Conservation (phyloP, 345 rosid species). For the Lepidium sativum region DNA sequence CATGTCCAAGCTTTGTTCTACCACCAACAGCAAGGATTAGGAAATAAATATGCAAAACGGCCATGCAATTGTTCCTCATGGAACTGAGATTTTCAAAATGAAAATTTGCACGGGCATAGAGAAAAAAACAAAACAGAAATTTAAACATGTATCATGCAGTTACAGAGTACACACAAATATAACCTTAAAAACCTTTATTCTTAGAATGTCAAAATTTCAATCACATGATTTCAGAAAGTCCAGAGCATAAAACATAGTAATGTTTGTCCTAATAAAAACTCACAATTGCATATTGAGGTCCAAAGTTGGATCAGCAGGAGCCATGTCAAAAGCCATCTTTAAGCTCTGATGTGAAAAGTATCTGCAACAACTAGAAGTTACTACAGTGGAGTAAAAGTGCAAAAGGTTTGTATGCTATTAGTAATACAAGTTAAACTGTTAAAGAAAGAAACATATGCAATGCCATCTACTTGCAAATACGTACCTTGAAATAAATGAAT, state of each 20-base stretch:
- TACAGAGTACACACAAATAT: slow-evolving; percentile 3
- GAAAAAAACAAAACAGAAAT: not conserved
- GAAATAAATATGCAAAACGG: slow-evolving; percentile 5
- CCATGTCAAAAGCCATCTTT: slow-evolving; percentile 67
- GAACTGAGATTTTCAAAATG: not conserved
- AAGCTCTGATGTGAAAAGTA: slow-evolving; percentile 61
- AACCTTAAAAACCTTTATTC: not conserved
- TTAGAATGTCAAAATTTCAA: not conserved
- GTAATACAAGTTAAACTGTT: not conserved
- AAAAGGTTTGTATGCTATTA: not conserved
- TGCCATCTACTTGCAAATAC: slow-evolving; percentile 15
- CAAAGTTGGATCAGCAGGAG: slow-evolving; percentile 96
- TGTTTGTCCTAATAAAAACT: slow-evolving; percentile 25
- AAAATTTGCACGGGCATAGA: not conserved
- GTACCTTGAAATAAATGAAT: slow-evolving; percentile 59
- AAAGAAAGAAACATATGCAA: not conserved
- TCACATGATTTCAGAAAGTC: slow-evolving; percentile 2
- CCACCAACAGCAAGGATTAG: slow-evolving; percentile 24
- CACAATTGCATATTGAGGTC: slow-evolving; percentile 96
- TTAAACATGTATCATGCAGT: not conserved
- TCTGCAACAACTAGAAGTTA: slow-evolving; percentile 34
- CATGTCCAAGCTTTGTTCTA: slow-evolving; percentile 96
- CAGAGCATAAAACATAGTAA: not conserved
- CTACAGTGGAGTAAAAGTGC: not conserved
- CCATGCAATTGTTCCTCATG: not conserved